Conservation (phyloP, 2,329 filamentous ascomycete species). For the Pseudopyricularia cyperi region DNA sequence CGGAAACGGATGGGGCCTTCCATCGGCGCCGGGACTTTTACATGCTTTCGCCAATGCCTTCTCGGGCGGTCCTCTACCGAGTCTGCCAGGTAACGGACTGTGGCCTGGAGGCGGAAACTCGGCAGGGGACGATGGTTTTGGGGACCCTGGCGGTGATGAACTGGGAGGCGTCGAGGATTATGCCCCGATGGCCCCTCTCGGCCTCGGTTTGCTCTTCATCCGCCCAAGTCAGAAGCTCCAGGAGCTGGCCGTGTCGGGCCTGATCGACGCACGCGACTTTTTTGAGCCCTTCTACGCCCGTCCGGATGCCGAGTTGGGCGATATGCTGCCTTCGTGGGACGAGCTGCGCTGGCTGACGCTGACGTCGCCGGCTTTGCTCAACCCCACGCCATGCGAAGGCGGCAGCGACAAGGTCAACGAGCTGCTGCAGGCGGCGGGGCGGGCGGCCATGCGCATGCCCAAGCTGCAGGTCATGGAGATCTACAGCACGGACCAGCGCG, state of each 20-base stretch:
- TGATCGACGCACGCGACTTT: conserved; percentile 9
- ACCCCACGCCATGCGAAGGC: conserved; percentile 8
- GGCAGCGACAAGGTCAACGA: conserved; percentile 10
- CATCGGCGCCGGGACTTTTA: not conserved
- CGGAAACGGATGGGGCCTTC: not conserved
- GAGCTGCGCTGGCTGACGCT: conserved; percentile 12
- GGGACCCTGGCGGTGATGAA: not conserved
- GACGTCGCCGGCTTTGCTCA: conserved; percentile 8
- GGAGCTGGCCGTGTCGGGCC: conserved; percentile 5
- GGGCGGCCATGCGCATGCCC: conserved; percentile 14
- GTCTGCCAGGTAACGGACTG: not conserved
- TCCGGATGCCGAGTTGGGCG: not conserved
- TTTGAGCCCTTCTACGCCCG: conserved; percentile 10
- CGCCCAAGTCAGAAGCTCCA: conserved; percentile 4
- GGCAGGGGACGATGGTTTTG: not conserved
- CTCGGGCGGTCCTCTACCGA: not conserved
- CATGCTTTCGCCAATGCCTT: not conserved
- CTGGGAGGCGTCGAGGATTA: not conserved
- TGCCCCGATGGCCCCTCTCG: not conserved
- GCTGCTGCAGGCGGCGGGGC: conserved; percentile 10
- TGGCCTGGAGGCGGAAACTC: not conserved
- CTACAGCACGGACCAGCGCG: conserved; percentile 11
- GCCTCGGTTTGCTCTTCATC: conserved; percentile 2
- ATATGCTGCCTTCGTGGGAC: conserved; percentile 9
- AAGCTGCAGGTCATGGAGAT: conserved; percentile 12